A percentile compares a stretch with the other conserved stretches of the same genome.
phyloP scores from a whole-genome alignment of 129 eudicot species.

The Saposhnikovia divaricata region DNA sequence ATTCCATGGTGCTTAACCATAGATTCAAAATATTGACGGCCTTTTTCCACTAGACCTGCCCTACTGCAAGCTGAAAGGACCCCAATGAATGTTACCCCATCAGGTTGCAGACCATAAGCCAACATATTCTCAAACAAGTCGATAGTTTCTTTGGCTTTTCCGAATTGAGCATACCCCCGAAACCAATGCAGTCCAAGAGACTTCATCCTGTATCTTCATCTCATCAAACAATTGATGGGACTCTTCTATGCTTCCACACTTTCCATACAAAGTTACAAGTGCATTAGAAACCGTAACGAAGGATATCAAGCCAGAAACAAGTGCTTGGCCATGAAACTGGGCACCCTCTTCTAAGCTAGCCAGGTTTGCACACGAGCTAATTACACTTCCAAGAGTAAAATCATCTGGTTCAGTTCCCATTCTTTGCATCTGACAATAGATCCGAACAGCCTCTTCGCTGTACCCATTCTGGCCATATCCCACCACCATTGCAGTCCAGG shows the following conservation, averaged over 20 bases:
- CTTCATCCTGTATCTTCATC: slow-evolving; percentile 59
- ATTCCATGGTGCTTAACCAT: slow-evolving; percentile 59
- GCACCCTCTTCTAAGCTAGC: slow-evolving; percentile 90
- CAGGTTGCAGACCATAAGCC: slow-evolving; percentile 52
- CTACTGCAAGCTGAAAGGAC: slow-evolving; percentile 84
- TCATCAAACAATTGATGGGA: slow-evolving; percentile 61
- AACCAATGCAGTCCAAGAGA: slow-evolving; percentile 77
- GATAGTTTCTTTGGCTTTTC: slow-evolving; percentile 76
- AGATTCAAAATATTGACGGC: slow-evolving; percentile 45
- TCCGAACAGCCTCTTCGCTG: slow-evolving; percentile 70
- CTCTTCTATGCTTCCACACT: slow-evolving; percentile 75
- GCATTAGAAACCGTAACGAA: slow-evolving; percentile 76
- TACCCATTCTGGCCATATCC: slow-evolving; percentile 83
- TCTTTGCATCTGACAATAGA: slow-evolving; percentile 62
- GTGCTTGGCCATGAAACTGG: slow-evolving; percentile 75
- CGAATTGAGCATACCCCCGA: slow-evolving; percentile 86
- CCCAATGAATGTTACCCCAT: slow-evolving; percentile 56
- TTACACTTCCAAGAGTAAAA: slow-evolving; percentile 69
- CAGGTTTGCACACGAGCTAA: slow-evolving; percentile 84
- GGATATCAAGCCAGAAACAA: slow-evolving; percentile 61
- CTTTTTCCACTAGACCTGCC: slow-evolving; percentile 68
- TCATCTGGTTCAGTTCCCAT: slow-evolving; percentile 60
- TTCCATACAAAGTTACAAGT: slow-evolving; percentile 71
- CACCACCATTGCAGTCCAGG: slow-evolving; percentile 92
- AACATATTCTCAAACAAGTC: slow-evolving; percentile 64